Percentiles rank a stretch among this genome's conserved stretches.
Conservation (phyloP, 108 stramenopile genomes). For the Nitzschia sp. region DNA sequence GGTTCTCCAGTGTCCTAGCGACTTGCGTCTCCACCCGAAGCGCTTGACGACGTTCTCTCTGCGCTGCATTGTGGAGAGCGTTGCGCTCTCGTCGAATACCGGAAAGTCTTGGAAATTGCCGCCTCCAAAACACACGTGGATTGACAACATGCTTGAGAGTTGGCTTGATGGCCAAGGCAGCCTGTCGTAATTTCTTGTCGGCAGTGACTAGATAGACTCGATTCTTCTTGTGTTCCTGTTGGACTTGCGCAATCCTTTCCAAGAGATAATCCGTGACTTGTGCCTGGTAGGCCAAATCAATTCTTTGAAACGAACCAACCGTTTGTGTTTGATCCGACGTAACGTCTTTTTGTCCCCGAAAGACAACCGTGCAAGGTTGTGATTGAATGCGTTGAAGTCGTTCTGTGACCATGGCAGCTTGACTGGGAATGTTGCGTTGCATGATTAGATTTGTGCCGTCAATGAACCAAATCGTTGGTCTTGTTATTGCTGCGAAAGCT, state of each 20-base stretch:
- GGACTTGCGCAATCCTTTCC: constrained; percentile 23
- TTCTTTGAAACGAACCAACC: constrained; percentile 15
- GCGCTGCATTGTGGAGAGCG: too few relatives aligned
- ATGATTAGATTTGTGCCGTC: constrained; percentile 56
- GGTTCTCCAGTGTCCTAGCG: background rate
- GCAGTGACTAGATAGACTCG: constrained; percentile 52
- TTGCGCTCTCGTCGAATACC: constrained; percentile 4
- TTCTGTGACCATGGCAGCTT: constrained; percentile 34
- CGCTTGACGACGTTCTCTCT: too few relatives aligned
- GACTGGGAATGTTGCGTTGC: constrained; percentile 37
- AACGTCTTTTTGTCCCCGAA: constrained; percentile 40
- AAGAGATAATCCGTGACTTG: constrained; percentile 43
- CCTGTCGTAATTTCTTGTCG: constrained; percentile 40
- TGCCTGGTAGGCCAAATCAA: constrained; percentile 31
- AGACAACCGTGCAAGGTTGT: constrained; percentile 36
- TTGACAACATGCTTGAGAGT: constrained; percentile 46
- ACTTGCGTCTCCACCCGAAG: constrained; percentile 21
- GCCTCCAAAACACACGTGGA: constrained; percentile 50
- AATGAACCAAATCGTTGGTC: constrained; percentile 24
- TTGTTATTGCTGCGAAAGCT: constrained; percentile 4
- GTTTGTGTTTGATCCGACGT: constrained; percentile 6
- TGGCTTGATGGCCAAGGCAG: constrained; percentile 28
- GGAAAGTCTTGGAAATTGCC: constrained; percentile 46
- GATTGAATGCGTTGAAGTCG: constrained; percentile 35
- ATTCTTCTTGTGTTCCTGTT: constrained; percentile 17